Percentiles rank a stretch among this genome's conserved stretches.
These are phyloP conservation scores for Kodamaea alishanica DNA, from an alignment of 1,139 yeast species.

Conservation along the genomic window DNA sequence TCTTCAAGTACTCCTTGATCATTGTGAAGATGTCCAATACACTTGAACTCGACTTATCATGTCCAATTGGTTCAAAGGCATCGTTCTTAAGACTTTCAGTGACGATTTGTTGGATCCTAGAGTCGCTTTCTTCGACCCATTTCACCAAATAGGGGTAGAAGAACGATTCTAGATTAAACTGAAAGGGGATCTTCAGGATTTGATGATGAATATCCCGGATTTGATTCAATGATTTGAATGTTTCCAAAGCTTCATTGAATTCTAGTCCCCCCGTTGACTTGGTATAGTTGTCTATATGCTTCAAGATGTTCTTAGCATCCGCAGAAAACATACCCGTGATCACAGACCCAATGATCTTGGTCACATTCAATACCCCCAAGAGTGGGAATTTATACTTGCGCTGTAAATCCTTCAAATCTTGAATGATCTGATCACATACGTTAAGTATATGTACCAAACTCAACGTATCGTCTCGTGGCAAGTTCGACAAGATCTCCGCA, in stretches of 20 bases:
- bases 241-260: conserved; percentile 58
- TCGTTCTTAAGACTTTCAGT: conserved; percentile 55
- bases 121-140: conserved; percentile 56
- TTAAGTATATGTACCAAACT: conserved; percentile 56
- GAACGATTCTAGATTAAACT: conserved; percentile 55
- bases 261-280: conserved; percentile 39
- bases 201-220: conserved; percentile 54
- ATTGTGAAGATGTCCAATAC: conserved; percentile 66
- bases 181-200: conserved; percentile 40
- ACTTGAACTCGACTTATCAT: conserved; percentile 46
- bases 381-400: conserved; percentile 61
- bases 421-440: conserved; percentile 54
- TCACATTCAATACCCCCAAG: conserved; percentile 54
- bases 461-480: conserved; percentile 65
- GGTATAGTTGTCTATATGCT: conserved; percentile 49
- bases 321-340: conserved; percentile 59
- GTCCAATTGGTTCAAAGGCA: conserved; percentile 49
- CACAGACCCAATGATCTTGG: conserved; percentile 53
- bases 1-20: conserved; percentile 52
- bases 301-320: conserved; percentile 60
- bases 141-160: conserved; percentile 56
- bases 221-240: conserved; percentile 55
- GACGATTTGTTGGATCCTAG: conserved; percentile 48
- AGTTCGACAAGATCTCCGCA: conserved; percentile 49
- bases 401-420: conserved; percentile 50